Conservation (phyloP, 768 basidiomycete genomes). For the Auriscalpium vulgare region DNA sequence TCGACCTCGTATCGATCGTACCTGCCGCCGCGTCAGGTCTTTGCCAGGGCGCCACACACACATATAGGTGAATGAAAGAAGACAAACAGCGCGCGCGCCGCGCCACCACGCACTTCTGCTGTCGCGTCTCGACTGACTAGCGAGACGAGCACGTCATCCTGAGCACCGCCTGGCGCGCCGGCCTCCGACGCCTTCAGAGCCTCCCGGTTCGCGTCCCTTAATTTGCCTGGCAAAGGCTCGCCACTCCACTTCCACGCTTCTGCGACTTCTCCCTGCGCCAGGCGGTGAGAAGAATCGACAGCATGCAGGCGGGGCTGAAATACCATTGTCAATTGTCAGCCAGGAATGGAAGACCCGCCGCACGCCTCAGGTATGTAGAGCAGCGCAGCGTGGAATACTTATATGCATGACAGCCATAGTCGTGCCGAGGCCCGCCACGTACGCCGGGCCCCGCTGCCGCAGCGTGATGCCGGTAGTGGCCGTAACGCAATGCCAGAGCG, state of each 20-base stretch:
- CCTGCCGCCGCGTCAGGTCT: no score
- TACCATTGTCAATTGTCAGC: neutral
- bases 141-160: no score
- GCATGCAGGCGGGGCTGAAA: conserved; percentile 65
- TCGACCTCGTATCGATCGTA: no score
- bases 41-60: no score
- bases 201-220: conserved; percentile 3
- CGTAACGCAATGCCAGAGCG: conserved; percentile 81
- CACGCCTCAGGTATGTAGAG: conserved; percentile 77
- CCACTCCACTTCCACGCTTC: conserved; percentile 72
- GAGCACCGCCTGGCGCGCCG: no score
- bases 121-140: neutral
- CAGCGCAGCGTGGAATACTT: conserved; percentile 63
- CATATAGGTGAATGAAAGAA: no score
- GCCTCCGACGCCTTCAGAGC: no score
- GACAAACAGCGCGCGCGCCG: no score
- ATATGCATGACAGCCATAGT: conserved; percentile 86
- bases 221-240: conserved; percentile 21
- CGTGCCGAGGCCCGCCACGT: conserved; percentile 59
- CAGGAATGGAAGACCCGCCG: neutral
- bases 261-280: conserved; percentile 53
- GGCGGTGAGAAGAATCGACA: conserved; percentile 57
- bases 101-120: neutral
- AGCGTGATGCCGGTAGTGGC: conserved; percentile 41
- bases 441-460: conserved; percentile 38